phyloP scores from a whole-genome alignment of 2,329 filamentous ascomycete genomes.

The Epicoccum nigrum region DNA sequence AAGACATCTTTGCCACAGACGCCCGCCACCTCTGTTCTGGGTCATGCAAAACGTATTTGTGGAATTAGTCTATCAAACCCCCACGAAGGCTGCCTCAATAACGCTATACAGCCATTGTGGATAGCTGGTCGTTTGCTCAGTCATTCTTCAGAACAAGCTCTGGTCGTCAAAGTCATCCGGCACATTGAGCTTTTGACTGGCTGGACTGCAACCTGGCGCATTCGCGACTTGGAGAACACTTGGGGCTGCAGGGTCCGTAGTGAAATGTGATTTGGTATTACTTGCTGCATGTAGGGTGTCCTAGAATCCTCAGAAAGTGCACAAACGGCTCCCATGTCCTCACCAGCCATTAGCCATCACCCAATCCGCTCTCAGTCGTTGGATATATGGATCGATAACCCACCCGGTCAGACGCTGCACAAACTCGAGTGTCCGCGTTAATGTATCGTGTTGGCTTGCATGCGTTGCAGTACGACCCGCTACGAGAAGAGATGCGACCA shows the following conservation, averaged over 20 bases:
- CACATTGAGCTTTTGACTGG: conserved; percentile 60
- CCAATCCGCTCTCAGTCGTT: conserved; percentile 27
- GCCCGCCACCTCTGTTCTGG: conserved; percentile 52
- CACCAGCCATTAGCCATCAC: conserved; percentile 28
- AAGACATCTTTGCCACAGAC: conserved; percentile 37
- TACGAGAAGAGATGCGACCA: conserved; percentile 55
- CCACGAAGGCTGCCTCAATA: conserved; percentile 62
- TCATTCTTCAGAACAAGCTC: conserved; percentile 53
- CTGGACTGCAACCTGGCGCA: conserved; percentile 62
- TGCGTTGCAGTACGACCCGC: conserved; percentile 58
- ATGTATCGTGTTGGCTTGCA: conserved; percentile 53
- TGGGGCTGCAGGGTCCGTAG: conserved; percentile 35
- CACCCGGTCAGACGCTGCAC: conserved; percentile 53
- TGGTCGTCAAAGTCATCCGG: conserved; percentile 53
- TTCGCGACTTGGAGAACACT: conserved; percentile 56
- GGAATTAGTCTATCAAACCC: conserved; percentile 63
- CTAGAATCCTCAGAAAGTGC: background rate
- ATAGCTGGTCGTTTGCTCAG: conserved; percentile 62
- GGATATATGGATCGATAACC: conserved; percentile 33
- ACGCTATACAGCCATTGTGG: conserved; percentile 64
- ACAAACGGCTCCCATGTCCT: background rate
- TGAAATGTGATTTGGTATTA: conserved; percentile 3
- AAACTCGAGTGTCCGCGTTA: conserved; percentile 50
- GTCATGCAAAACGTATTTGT: conserved; percentile 63
- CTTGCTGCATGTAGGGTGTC: background rate